Percentiles rank a stretch among this genome's conserved stretches.
Conservation (phyloP, 768 basidiomycete species). For the Phaeotremella fagi region DNA sequence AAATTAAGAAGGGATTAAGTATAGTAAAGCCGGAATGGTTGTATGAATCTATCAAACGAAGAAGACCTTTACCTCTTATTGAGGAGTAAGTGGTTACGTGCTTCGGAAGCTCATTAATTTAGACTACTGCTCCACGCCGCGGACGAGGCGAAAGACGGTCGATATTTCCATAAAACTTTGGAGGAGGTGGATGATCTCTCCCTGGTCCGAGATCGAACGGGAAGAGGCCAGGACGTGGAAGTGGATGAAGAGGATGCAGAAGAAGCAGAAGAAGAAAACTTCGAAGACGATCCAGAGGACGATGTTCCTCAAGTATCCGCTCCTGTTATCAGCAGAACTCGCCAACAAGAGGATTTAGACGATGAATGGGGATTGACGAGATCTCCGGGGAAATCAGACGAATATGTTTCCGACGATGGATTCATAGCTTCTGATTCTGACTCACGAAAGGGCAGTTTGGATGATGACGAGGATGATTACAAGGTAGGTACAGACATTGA, state of each 20-base stretch:
- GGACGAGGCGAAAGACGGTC: slow-evolving; percentile 32
- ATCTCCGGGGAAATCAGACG: slow-evolving; percentile 8
- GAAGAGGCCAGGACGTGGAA: background rate
- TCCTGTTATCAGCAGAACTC: slow-evolving; percentile 7
- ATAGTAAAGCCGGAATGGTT: slow-evolving; percentile 81
- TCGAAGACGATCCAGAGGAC: background rate
- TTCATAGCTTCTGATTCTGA: slow-evolving; percentile 2
- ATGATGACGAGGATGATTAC: slow-evolving; percentile 1
- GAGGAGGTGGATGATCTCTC: slow-evolving; percentile 31
- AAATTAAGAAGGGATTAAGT: slow-evolving; percentile 64
- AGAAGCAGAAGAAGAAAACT: slow-evolving; percentile 47
- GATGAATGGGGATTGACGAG: slow-evolving; percentile 33
- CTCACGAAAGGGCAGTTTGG: background rate
- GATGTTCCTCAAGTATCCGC: background rate
- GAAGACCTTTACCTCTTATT: slow-evolving; percentile 58
- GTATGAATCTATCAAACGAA: slow-evolving; percentile 64
- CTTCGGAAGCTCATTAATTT: background rate
- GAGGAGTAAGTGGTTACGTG: slow-evolving; percentile 56
- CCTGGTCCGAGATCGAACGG: slow-evolving; percentile 29
- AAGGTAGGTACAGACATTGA: background rate
- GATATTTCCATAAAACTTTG: slow-evolving; percentile 30
- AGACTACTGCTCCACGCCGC: slow-evolving; percentile 40
- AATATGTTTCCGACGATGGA: slow-evolving; percentile 3
- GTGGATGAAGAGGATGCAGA: slow-evolving; percentile 52
- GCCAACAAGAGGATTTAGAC: slow-evolving; percentile 19